phyloP scores from a whole-genome alignment of 441 rosid genomes.

The Omphalea diandra region DNA sequence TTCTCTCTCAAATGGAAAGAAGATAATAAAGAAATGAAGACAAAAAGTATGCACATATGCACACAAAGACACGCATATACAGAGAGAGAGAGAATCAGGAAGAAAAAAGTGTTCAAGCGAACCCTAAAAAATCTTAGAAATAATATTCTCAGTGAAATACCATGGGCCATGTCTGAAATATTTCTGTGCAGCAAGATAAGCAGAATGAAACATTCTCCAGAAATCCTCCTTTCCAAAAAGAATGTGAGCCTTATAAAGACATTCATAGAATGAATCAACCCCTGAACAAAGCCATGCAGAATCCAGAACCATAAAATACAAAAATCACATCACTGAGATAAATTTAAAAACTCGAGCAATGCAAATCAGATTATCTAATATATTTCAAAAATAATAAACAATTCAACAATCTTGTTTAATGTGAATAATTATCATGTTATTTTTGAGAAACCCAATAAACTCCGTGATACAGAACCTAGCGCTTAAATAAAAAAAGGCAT shows the following conservation, averaged over 20 bases:
- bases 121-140: neutral
- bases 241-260: conserved; percentile 84
- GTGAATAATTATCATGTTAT: neutral
- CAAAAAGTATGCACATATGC: neutral
- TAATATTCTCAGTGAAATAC: conserved; percentile 37
- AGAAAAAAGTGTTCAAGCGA: neutral
- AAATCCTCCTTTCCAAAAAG: conserved; percentile 95
- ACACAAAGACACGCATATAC: too few species aligned
- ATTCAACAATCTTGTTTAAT: neutral
- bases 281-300: conserved; percentile 48
- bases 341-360: conserved; percentile 11
- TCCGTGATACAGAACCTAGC: conserved; percentile 5
- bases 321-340: conserved; percentile 12
- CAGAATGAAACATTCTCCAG: conserved; percentile 94
- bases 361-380: neutral
- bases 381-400: conserved; percentile 13
- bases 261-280: conserved; percentile 96
- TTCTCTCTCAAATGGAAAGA: too few species aligned
- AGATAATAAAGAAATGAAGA: neutral
- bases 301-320: conserved; percentile 34
- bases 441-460: conserved; percentile 10
- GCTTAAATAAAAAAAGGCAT: conserved; percentile 20
- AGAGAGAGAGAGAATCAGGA: neutral
- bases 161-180: conserved; percentile 93
- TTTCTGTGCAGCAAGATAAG: conserved; percentile 89